Conservation (phyloP, 2,329 filamentous ascomycete species). For the Aphanoascus verrucosus region DNA sequence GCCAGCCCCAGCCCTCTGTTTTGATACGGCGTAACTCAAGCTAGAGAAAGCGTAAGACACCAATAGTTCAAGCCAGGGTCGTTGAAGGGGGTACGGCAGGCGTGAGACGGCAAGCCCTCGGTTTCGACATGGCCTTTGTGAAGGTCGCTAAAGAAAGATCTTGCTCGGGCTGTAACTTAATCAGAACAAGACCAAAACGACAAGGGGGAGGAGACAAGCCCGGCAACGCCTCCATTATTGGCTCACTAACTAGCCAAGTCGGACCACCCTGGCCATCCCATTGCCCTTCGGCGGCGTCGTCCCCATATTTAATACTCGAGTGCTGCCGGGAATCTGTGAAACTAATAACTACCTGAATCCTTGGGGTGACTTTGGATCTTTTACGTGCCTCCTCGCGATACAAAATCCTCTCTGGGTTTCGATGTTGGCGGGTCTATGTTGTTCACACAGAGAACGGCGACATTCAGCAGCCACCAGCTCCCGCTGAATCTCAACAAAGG, state of each 20-base stretch:
- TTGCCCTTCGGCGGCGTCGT: background rate
- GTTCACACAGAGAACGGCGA: slow-evolving; percentile 30
- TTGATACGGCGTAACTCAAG: background rate
- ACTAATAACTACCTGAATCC: background rate
- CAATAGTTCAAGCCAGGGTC: background rate
- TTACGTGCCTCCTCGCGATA: background rate
- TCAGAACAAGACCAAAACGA: background rate
- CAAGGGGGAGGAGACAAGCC: background rate
- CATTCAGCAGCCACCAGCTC: slow-evolving; percentile 20
- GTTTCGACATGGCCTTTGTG: background rate
- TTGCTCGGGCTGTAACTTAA: background rate
- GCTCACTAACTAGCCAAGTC: background rate
- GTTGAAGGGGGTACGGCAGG: background rate
- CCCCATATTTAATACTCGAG: background rate
- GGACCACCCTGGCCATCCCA: slow-evolving; percentile 3
- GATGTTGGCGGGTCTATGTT: slow-evolving; percentile 23
- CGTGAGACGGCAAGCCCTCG: background rate
- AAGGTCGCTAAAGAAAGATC: background rate
- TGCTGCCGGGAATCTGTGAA: slow-evolving; percentile 3
- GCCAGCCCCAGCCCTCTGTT: background rate
- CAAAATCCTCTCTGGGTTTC: background rate
- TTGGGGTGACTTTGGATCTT: background rate
- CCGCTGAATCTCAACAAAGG: slow-evolving; percentile 15
- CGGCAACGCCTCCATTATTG: background rate
- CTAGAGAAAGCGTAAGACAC: background rate